Percentiles rank a stretch among this genome's conserved stretches.
These are phyloP conservation scores for Gentiana dahurica DNA, from an alignment of 257 asterid species.

Conservation along the genomic window DNA sequence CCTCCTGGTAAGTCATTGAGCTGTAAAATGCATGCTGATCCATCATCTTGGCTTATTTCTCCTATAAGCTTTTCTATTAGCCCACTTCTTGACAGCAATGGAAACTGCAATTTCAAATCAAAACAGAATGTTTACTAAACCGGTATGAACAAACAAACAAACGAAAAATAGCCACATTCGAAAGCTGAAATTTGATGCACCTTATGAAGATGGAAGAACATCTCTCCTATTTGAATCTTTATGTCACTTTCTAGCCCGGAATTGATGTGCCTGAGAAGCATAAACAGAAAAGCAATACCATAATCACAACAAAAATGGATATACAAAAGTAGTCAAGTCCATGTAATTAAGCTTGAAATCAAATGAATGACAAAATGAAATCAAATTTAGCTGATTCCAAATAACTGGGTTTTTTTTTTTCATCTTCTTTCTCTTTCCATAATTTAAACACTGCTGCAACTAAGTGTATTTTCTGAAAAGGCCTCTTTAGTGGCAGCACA, in stretches of 20 bases:
- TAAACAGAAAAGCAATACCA: background rate
- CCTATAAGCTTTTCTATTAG: conserved; percentile 62
- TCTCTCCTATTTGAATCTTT: conserved; percentile 67
- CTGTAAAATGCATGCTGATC: conserved; percentile 28
- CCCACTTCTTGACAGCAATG: conserved; percentile 73
- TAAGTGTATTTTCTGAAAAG: no score
- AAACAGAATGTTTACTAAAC: background rate
- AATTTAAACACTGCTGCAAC: no score
- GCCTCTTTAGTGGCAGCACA: no score
- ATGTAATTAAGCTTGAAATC: background rate
- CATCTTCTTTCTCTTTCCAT: no score
- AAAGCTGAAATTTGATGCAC: conserved; percentile 15
- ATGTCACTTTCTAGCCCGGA: conserved; percentile 82
- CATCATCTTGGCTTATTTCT: conserved; percentile 24
- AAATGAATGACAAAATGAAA: background rate
- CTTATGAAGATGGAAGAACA: conserved; percentile 90
- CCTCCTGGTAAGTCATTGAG: conserved; percentile 76
- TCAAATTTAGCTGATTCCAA: no score
- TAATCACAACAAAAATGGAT: background rate
- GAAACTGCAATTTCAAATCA: conserved; percentile 38
- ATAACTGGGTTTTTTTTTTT: no score
- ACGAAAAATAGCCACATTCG: background rate
- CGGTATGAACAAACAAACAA: background rate
- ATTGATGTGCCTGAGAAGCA: conserved; percentile 47
- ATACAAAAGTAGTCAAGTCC: background rate